Conservation (phyloP, 106 monocot species). For the Allium sativum region DNA sequence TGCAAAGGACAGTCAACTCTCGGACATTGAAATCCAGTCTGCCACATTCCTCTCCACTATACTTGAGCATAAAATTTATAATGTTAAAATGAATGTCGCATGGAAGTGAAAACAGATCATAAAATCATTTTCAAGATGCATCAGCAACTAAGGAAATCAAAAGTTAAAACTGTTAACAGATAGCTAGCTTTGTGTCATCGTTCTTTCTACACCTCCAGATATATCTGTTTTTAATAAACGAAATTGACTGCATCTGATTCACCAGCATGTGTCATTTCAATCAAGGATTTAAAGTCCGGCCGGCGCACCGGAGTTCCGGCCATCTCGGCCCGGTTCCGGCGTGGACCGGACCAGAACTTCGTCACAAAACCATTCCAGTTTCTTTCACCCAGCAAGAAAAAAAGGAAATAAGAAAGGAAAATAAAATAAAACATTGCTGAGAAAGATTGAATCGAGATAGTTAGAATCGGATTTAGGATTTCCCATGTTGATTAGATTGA, state of each 20-base stretch:
- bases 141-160: background rate
- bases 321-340: too few relatives aligned
- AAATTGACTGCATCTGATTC: background rate
- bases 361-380: too few relatives aligned
- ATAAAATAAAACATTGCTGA: too few relatives aligned
- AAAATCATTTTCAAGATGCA: slow-evolving; percentile 4
- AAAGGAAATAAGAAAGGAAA: too few relatives aligned
- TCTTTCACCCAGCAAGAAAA: too few relatives aligned
- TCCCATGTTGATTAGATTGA: too few relatives aligned
- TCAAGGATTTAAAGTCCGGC: too few relatives aligned
- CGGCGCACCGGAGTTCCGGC: too few relatives aligned
- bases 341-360: too few relatives aligned
- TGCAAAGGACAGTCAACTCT: slow-evolving; percentile 59
- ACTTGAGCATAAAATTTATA: slow-evolving; percentile 18
- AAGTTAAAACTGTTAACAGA: background rate
- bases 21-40: slow-evolving; percentile 71
- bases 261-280: too few relatives aligned
- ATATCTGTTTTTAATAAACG: background rate
- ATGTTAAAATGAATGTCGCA: background rate
- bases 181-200: background rate
- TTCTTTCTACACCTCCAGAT: background rate
- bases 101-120: background rate
- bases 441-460: too few relatives aligned
- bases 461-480: too few relatives aligned
- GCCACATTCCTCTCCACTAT: slow-evolving; percentile 99